phyloP scores from a whole-genome alignment of 108 stramenopile species.

The Skeletonema tropicum region DNA sequence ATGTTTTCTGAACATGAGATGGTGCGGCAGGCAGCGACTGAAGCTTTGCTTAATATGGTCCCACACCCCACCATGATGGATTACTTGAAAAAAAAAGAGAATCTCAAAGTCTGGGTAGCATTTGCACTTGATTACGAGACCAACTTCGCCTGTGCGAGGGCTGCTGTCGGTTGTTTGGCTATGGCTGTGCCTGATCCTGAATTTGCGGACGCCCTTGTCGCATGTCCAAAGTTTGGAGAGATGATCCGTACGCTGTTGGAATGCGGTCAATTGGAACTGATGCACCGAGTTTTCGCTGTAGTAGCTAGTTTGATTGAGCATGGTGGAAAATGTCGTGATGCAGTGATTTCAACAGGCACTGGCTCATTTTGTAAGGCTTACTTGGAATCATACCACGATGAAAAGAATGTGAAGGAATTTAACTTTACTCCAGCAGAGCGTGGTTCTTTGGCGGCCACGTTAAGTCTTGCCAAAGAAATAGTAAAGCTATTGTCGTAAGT shows the following conservation, averaged over 20 bases:
- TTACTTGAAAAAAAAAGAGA: constrained; percentile 71
- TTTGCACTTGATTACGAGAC: constrained; percentile 81
- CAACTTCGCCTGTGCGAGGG: constrained; percentile 79
- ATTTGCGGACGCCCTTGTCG: constrained; percentile 60
- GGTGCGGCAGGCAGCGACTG: constrained; percentile 95
- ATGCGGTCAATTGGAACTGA: constrained; percentile 81
- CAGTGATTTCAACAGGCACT: constrained; percentile 59
- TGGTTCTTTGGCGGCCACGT: constrained; percentile 57
- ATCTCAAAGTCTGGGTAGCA: constrained; percentile 90
- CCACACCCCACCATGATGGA: constrained; percentile 80
- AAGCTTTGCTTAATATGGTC: constrained; percentile 93
- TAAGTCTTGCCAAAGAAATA: constrained; percentile 75
- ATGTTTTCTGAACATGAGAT: constrained; percentile 95
- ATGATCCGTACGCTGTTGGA: constrained; percentile 60
- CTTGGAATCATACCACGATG: constrained; percentile 63
- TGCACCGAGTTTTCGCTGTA: constrained; percentile 79
- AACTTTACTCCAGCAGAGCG: constrained; percentile 61
- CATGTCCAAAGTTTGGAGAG: constrained; percentile 57
- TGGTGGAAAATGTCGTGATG: constrained; percentile 57
- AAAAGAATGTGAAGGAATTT: constrained; percentile 62
- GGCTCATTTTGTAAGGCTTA: constrained; percentile 78
- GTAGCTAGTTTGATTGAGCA: constrained; percentile 68
- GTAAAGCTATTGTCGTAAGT: constrained; percentile 12
- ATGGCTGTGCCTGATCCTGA: constrained; percentile 75
- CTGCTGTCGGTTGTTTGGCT: constrained; percentile 88